A percentile compares a stretch with the other conserved stretches of the same genome.
Conservation (phyloP, 768 basidiomycete species). For the Leccinum barrowsii region DNA sequence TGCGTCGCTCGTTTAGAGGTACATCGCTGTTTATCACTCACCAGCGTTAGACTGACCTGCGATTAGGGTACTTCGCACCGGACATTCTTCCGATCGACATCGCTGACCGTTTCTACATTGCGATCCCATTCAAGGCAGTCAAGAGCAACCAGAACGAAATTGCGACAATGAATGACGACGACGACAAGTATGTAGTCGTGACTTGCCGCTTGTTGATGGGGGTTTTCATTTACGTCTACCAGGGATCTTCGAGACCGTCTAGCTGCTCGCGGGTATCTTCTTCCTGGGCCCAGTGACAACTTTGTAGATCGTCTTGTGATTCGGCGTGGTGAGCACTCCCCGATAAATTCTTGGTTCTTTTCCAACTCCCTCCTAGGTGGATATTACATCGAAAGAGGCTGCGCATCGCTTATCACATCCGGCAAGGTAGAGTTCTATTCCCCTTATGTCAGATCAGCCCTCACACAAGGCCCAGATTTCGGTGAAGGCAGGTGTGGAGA, state of each 20-base stretch:
- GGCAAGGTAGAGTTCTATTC: not conserved
- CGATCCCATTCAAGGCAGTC: conserved; percentile 1
- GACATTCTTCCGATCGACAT: conserved; percentile 6
- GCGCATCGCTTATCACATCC: not conserved
- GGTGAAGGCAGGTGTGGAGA: not conserved
- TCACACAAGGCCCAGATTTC: not conserved
- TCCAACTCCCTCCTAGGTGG: not conserved
- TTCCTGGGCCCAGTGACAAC: not conserved
- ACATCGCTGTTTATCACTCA: not conserved
- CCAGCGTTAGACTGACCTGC: not conserved
- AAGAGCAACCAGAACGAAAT: not conserved
- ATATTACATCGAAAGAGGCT: not conserved
- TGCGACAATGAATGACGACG: not conserved
- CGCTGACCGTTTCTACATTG: conserved; percentile 9
- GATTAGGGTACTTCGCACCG: conserved; percentile 5
- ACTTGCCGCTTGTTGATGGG: not conserved
- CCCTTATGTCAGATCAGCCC: not conserved
- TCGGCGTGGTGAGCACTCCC: not conserved
- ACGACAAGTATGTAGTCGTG: not conserved
- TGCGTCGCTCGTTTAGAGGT: conserved; percentile 1
- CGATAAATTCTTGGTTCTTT: not conserved
- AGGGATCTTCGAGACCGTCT: not conserved
- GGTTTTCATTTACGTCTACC: not conserved
- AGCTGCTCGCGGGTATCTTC: not conserved
- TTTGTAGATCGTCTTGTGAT: not conserved